Conservation (phyloP, 768 basidiomycete genomes). For the Thelephora ganbajun region DNA sequence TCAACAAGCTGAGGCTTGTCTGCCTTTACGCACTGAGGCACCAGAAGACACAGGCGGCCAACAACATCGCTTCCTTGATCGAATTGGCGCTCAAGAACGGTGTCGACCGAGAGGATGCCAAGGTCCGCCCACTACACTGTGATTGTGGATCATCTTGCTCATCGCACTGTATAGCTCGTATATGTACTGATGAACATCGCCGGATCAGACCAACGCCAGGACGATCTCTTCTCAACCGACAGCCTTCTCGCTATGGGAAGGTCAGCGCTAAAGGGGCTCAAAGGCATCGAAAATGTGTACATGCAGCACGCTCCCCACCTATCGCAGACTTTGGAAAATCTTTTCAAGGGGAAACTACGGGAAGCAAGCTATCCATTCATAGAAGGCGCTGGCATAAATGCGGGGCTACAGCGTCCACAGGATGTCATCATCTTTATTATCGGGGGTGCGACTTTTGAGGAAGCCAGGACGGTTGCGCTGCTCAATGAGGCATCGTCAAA, state of each 20-base stretch:
- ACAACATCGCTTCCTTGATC: conserved; percentile 69
- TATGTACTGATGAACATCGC: conserved; percentile 88
- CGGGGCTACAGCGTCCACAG: conserved; percentile 70
- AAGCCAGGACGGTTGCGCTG: conserved; percentile 72
- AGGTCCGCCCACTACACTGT: conserved; percentile 25
- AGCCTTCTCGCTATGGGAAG: conserved; percentile 88
- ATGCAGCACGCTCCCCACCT: conserved; percentile 94
- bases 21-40: conserved; percentile 90
- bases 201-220: conserved; percentile 92
- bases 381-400: conserved; percentile 53
- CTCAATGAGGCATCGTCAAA: conserved; percentile 70
- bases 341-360: conserved; percentile 74
- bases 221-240: conserved; percentile 93
- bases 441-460: conserved; percentile 93
- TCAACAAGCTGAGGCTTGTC: conserved; percentile 81
- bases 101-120: conserved; percentile 62
- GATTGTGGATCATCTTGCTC: not conserved
- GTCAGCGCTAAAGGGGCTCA: conserved; percentile 88
- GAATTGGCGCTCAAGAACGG: conserved; percentile 66
- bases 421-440: conserved; percentile 96
- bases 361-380: conserved; percentile 88
- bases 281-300: conserved; percentile 98
- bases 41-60: conserved; percentile 67
- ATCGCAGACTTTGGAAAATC: conserved; percentile 78
- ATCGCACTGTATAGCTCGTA: conserved; percentile 49